Base-by-base conservation (phyloP, 805 yeast genomes). In the Ogataea ramenticola region DNA sequence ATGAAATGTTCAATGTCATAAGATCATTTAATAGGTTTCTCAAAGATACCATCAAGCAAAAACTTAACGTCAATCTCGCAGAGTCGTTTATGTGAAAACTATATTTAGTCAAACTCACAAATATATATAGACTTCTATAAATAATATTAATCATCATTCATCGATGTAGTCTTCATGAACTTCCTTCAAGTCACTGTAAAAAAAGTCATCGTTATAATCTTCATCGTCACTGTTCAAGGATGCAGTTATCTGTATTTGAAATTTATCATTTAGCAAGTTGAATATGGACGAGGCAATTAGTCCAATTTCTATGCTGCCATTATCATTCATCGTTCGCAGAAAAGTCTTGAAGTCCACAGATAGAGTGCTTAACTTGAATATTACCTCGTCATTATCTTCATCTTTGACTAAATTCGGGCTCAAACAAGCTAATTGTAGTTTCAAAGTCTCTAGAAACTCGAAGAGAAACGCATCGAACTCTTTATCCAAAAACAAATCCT, bases 391-490 rank as follows among this genome's bases (percentile, higher is more conserved):
- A 36, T 37, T 42, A 20, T 43, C 37, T 7, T 43, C 37, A n/a
- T 45, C 56, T 1, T 80, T 79, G 9, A 70, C 47, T 15, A 58
- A 52, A 5, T 54, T 49, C 15, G 3, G 9, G 7, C 9, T 26
- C n/a, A 37, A 9, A 17, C 15, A 16, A 6, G 10, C 11, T 12
- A 79, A 50, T 51, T 78, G 82, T 0, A 42, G 15, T 4, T 45
- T 46, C 6, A 77, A 43, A 1, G 61, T 12, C 0, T 44, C 44
- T 3, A 76, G 43, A 36, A 76, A 65, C 4, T 49, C 44, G 0
- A 47, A 39, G 20, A 62, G 65, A 31, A 75, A 58, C 0, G 35
- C 19, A 0, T 55, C 46, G 12, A 64, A 46, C 2, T 46, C 35
- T 1, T 26, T 38, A 3, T 72, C 27, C 9, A 10, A 10, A 15